These are phyloP conservation scores for Trypanosoma mega DNA, from an alignment of 208 protist genomes.

Conservation along the genomic window DNA sequence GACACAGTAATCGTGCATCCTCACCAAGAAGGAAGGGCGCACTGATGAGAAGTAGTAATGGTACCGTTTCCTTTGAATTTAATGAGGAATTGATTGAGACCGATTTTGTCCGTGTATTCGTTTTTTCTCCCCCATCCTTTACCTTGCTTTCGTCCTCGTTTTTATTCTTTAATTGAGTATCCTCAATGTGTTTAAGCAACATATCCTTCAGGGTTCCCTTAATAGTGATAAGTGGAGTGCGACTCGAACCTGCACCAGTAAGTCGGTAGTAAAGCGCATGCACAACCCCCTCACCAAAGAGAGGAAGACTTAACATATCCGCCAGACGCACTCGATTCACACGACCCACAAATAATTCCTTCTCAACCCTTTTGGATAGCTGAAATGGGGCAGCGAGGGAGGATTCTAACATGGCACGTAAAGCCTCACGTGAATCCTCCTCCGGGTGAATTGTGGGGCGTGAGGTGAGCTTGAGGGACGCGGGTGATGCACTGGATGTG, in stretches of 20 bases:
- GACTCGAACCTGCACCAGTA: slow-evolving; percentile 24
- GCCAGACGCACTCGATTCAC: slow-evolving; percentile 19
- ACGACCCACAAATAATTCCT: slow-evolving; percentile 18
- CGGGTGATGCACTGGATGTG: slow-evolving; percentile 3
- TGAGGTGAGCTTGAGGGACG: not conserved
- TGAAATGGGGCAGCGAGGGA: slow-evolving; percentile 23
- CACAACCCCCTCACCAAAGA: slow-evolving; percentile 17
- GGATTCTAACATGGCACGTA: slow-evolving; percentile 13
- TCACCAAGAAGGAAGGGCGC: slow-evolving; percentile 25
- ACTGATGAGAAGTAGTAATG: slow-evolving; percentile 23
- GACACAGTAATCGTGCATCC: slow-evolving; percentile 20
- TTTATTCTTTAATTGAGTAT: no score
- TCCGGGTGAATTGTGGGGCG: not conserved
- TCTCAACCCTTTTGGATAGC: slow-evolving; percentile 17
- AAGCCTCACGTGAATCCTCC: slow-evolving; percentile 12
- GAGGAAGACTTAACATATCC: slow-evolving; percentile 25
- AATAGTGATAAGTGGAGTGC: slow-evolving; percentile 30
- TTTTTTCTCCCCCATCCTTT: not conserved
- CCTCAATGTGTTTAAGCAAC: not conserved
- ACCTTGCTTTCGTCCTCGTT: not conserved
- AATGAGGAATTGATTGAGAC: no score
- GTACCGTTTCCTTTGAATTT: no score
- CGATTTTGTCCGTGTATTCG: not conserved
- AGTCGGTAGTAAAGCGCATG: slow-evolving; percentile 27
- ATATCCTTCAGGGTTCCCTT: slow-evolving; percentile 13